A percentile compares a stretch with the other conserved stretches of the same genome.
Conservation (phyloP, 495 filamentous ascomycete species). For the Xeromyces bisporus region DNA sequence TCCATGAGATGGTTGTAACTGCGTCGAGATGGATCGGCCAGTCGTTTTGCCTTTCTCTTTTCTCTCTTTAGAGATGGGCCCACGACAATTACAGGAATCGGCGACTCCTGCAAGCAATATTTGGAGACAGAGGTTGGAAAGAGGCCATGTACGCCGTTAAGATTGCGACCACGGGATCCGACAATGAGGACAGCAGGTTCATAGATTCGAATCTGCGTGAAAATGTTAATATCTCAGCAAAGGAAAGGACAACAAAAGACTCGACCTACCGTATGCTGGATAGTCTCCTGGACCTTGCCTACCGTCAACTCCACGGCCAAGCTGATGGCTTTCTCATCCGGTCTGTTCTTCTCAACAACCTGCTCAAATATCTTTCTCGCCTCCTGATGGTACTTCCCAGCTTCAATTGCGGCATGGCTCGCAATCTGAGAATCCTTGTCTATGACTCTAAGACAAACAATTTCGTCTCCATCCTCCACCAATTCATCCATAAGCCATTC, state of each 20-base stretch:
- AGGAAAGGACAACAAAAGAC: background rate
- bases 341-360: conserved; percentile 68
- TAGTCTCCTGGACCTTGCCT: conserved; percentile 81
- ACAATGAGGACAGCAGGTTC: conserved; percentile 92
- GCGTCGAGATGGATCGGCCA: conserved; percentile 57
- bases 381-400: conserved; percentile 60
- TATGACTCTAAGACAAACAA: conserved; percentile 81
- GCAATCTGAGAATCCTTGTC: conserved; percentile 67
- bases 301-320: conserved; percentile 79
- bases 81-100: conserved; percentile 93
- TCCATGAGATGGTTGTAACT: conserved; percentile 70
- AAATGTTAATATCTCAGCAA: background rate
- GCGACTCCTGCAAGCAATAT: conserved; percentile 90
- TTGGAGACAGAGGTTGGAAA: conserved; percentile 87
- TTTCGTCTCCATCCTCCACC: conserved; percentile 92
- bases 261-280: conserved; percentile 77
- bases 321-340: conserved; percentile 67
- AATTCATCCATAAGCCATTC: conserved; percentile 90
- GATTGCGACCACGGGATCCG: conserved; percentile 71
- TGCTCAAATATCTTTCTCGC: conserved; percentile 57
- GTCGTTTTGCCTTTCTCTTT: conserved; percentile 83
- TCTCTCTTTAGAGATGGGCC: conserved; percentile 75
- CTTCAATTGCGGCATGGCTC: conserved; percentile 49
- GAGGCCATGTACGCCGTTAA: conserved; percentile 81
- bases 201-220: conserved; percentile 68